Base-by-base conservation (phyloP, 306 rosid genomes). In the Luffa acutangula region DNA sequence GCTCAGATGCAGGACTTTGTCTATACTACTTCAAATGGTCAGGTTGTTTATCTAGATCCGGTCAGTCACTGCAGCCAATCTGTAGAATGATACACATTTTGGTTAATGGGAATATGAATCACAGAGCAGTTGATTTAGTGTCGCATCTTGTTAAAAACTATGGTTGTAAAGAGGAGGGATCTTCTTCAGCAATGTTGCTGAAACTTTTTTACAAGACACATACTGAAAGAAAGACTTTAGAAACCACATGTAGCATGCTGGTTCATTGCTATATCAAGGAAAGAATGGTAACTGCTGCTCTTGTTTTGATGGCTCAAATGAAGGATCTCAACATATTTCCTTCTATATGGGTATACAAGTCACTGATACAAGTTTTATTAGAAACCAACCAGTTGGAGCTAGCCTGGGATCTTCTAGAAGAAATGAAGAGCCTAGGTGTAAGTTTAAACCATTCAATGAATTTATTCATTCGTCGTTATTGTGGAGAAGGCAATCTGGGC, bases 31-130 rank as follows among this genome's bases (percentile, higher is more conserved):
- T 85, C 76, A 82, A 39, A 79, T 77, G 86, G 86, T 82, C 64
- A 80, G 88, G 81, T 70, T 51, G 59, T 66, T 65, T 51, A 46
- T 51, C 57, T 46, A 82, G 84, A 72, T 70, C 82, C 34, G 73
- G 52, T 75, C 86, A 77, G 36, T 65, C 84, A 0, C 4, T 82
- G n/a, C 62, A 3, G 21, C 63, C 84, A 25, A 45, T 57, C 10
- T 85, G 84, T 64, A 78, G 80, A 74, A 85, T 85, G 88, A 56
- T 82, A 31, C 88, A 82, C 64, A 77, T 85, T 77, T 82, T 85
- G 78, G 82, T 80, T 45, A 54, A 80, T 57, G 85, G 88, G 49
- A 85, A 85, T 83, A 37, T 82, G 80, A 85, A 85, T 71, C 84
- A 82, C 42, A 82, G 82, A 74, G 84, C 84, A 11, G 81, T 85